Evolutionary conservation across 2,329 filamentous ascomycete genomes (phyloP), one percentile per base, ranked within the genome.

Genomic region (Diaporthe citriasiana): DNA sequence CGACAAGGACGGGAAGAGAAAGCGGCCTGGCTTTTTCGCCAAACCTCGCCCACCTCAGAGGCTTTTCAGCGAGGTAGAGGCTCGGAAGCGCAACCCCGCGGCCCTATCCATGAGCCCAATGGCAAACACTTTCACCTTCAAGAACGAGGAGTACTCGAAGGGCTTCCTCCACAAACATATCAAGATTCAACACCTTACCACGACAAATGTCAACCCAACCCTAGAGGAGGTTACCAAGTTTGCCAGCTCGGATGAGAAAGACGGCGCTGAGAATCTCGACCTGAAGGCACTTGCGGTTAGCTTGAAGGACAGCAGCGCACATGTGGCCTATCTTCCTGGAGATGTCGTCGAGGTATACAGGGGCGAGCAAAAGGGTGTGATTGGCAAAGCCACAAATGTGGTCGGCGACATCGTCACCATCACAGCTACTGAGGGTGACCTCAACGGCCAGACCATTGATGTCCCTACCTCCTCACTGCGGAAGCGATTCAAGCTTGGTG

Each of bases 151-250:
- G 60, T 99, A 98, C 78, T 90, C 97, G 74, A 94, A 97, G 79
- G 97, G 97, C 2, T 98, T 98, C 84, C 90, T 97, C 75, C 92
- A 98, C 79, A 98, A 97, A 83, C 95, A 97, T 76, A 93, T 98
- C 86, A 97, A 96, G 83, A 93, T 98, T 74, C 94, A 96, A 79
- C 91, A 93, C 79, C 87, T 99, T 40, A 89, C 90, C n/a, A 93
- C 94, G 40, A 95, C 95, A 78, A 93, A 97, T 78, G 95, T 99
- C 72, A 97, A 97, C 81, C 97, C 97, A 0, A 94, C 93, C 1
- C 88, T 99, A 38, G 97, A 98, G 81, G 97, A 99, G 82, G 94
- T 98, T 60, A 97, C 95, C n/a, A 93, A 92, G 80, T 98, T 99
- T 82, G 94, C 95, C 22, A 93, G 94, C 38, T 94, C 94, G 13